These are phyloP conservation scores for Orbilia brochopaga DNA, from an alignment of 2,329 filamentous ascomycete genomes.

Conservation along the genomic window DNA sequence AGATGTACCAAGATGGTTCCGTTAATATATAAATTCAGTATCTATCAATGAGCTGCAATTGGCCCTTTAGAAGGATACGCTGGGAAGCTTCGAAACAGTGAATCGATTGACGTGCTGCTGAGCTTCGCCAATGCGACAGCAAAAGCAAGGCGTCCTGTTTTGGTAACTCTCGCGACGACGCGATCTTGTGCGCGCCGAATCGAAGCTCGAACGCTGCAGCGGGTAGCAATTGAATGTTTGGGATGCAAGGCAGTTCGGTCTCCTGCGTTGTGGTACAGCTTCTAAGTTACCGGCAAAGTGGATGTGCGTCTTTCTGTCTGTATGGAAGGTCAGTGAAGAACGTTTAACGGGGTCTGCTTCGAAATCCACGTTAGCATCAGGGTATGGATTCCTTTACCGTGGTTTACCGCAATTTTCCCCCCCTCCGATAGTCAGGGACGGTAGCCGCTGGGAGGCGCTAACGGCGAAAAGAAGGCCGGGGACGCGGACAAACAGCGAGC, in stretches of 20 bases:
- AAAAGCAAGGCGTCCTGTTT: not conserved
- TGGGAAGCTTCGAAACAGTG: not conserved
- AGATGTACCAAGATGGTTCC: too few relatives aligned
- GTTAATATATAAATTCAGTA: too few relatives aligned
- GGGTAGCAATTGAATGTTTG: not conserved
- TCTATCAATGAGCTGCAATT: too few relatives aligned
- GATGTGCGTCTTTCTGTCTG: too few relatives aligned
- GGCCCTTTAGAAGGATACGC: too few relatives aligned
- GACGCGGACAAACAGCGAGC: not conserved
- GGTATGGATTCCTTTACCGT: too few relatives aligned
- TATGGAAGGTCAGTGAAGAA: too few relatives aligned
- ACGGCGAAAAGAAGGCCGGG: not conserved
- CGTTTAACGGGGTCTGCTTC: too few relatives aligned
- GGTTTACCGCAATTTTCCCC: too few relatives aligned
- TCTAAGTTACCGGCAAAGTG: too few relatives aligned
- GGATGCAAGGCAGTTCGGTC: not conserved
- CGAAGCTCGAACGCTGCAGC: not conserved
- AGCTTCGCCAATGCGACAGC: not conserved
- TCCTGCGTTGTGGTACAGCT: not conserved
- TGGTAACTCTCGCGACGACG: not conserved
- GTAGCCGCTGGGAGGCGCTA: not conserved
- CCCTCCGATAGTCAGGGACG: not conserved
- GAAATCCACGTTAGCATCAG: too few relatives aligned
- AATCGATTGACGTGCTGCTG: not conserved
- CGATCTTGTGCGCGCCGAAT: not conserved